phyloP scores from a whole-genome alignment of 441 rosid species.

The Omphalea diandra region DNA sequence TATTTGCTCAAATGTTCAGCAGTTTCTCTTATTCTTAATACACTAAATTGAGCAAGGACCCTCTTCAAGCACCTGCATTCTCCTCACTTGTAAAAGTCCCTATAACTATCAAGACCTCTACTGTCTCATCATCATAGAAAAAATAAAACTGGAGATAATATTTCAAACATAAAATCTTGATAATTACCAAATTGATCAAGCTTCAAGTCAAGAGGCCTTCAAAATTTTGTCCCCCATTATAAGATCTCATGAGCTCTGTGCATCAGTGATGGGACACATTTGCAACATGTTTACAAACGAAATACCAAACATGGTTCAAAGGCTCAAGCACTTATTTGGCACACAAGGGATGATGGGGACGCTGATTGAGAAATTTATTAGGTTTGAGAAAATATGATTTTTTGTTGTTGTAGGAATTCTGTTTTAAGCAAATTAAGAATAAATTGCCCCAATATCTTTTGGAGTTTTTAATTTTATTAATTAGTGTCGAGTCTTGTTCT shows the following conservation, averaged over 20 bases:
- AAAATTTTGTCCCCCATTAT: neutral
- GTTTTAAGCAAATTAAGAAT: too few species aligned
- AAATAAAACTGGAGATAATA: neutral
- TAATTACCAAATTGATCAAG: neutral
- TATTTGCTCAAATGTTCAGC: neutral
- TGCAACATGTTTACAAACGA: too few species aligned
- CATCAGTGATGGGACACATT: too few species aligned
- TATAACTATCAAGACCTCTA: neutral
- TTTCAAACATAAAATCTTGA: neutral
- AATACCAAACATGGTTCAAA: too few species aligned
- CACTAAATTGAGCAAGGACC: neutral
- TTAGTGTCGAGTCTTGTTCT: too few species aligned
- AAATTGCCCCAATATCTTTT: too few species aligned
- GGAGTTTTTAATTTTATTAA: too few species aligned
- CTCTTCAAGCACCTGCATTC: neutral
- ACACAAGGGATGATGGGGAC: too few species aligned
- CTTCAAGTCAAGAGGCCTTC: neutral
- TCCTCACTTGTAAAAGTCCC: neutral
- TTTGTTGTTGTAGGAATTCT: too few species aligned
- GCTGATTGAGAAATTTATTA: too few species aligned
- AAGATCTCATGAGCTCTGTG: neutral
- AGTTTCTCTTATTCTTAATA: neutral
- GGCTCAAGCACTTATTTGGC: too few species aligned
- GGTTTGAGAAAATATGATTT: too few species aligned
- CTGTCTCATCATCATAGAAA: neutral